Evolutionary conservation across 129 eudicot species (phyloP).

Genomic region (Chrysanthemum lavandulifolium): DNA sequence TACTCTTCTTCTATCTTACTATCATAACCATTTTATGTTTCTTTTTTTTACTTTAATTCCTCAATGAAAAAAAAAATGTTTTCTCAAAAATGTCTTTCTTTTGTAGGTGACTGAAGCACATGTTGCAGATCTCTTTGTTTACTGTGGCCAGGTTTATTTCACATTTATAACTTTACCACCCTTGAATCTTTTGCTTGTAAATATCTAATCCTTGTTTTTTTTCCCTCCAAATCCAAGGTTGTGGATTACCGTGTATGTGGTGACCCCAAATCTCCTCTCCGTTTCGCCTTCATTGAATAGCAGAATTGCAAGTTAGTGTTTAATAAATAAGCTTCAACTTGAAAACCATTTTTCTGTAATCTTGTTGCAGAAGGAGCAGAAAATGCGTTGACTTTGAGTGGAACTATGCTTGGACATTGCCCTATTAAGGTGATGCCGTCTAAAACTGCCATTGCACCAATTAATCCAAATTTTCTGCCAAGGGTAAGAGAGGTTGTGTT

Average conservation of each 20-base stretch:
- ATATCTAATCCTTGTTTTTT: conserved; percentile 15
- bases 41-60: neutral
- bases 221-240: conserved; percentile 18
- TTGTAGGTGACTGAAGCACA: conserved; percentile 87
- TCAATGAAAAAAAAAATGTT: too few species aligned
- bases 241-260: too few species aligned
- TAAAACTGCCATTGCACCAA: conserved; percentile 44
- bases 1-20: too few species aligned
- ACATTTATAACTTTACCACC: neutral
- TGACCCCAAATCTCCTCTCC: conserved; percentile 60
- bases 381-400: conserved; percentile 56
- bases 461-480: too few species aligned
- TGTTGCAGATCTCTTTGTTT: conserved; percentile 76
- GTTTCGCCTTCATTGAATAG: conserved; percentile 84
- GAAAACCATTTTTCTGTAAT: too few species aligned
- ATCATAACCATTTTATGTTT: neutral
- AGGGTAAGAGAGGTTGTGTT: too few species aligned
- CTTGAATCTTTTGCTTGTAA: neutral
- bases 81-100: too few species aligned
- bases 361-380: too few species aligned
- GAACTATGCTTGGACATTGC: conserved; percentile 86
- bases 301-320: neutral
- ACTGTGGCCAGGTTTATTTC: conserved; percentile 76
- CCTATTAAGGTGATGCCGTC: conserved; percentile 92
- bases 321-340: too few species aligned